Percentiles rank a stretch among this genome's conserved stretches.
Conservation (phyloP, 2,329 filamentous ascomycete species). For the Monosporascus ibericus region DNA sequence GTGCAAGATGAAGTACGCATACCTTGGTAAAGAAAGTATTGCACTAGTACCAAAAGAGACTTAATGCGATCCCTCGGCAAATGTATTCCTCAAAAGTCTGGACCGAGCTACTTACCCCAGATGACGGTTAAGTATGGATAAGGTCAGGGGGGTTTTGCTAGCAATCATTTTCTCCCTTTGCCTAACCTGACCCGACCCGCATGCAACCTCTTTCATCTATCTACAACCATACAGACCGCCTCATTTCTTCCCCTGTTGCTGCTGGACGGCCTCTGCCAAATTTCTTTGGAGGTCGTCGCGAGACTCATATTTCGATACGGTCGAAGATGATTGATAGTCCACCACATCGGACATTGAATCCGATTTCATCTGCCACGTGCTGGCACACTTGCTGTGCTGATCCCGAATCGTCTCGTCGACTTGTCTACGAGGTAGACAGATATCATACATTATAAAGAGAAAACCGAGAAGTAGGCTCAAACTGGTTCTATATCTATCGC, state of each 20-base stretch:
- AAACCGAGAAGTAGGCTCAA: too few species aligned
- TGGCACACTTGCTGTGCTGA: constrained; percentile 16
- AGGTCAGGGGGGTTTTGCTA: neutral
- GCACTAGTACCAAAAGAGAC: neutral
- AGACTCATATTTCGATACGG: neutral
- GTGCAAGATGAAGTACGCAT: too few species aligned
- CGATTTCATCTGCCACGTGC: constrained; percentile 4
- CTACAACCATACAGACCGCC: neutral
- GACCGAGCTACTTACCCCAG: neutral
- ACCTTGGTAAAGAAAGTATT: too few species aligned
- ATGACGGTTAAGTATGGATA: neutral
- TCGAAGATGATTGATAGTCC: constrained; percentile 23
- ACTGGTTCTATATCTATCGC: neutral
- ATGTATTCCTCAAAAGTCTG: neutral
- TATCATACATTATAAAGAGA: too few species aligned
- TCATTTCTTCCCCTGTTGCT: neutral
- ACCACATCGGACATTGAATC: constrained; percentile 5
- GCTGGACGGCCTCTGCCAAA: neutral
- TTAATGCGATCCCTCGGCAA: neutral
- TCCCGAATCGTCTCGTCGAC: constrained; percentile 12
- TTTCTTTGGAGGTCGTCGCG: neutral
- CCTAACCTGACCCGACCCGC: too few species aligned
- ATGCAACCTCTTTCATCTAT: too few species aligned
- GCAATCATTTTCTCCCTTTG: neutral
- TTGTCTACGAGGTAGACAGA: constrained; percentile 4